Evolutionary conservation across 768 basidiomycete genomes (phyloP), one percentile per base, ranked within the genome.

Genomic region (Leccinum subtestaceum): DNA sequence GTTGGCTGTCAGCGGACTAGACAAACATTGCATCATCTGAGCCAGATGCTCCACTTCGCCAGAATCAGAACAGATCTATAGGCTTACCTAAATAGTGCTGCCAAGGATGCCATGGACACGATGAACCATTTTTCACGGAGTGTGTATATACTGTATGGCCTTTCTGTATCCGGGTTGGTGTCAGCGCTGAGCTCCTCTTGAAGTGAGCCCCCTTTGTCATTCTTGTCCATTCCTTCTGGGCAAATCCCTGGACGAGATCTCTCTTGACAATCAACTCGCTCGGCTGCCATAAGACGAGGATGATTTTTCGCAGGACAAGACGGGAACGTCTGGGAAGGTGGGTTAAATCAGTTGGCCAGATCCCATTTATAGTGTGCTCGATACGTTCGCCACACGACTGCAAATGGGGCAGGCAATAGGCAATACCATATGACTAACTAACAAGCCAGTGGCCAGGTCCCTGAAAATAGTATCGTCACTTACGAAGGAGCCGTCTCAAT

Each of bases 1-100:
- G 57, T 85, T 91, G 3, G 88, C 80, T 2, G 89, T 88, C 11
- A 91, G 73, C 0, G 88, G 88, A 65, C 86, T 88, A 47, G 50
- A 23, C 32, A 23, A 38, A 45, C 4, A 45, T 51, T 12, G n/a
- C 45, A 32, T 15, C 12, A 15, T 8, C 32, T 55, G 36, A 59
- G 45, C 19, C 36, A n/a, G 27, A 55, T 17, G 19, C 27, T 45
- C 27, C 17, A 36, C 21, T 13, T 43, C 13, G 25, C 49, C n/a
- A 50, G 7, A 43, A 23, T 23, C 5, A 17, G 19, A 17, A 17
- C 15, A 56, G 5, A 9, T 49, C 34, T 32, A 58, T 38, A 9
- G 9, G 12, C 50, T 57, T 46, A 80, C 88, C 88, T 90, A 69
- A 88, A 89, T 1, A 87, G 54, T 0, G 79, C 87, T 2, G 85